These are phyloP conservation scores for Brassica rapa DNA, from an alignment of 345 rosid species.

Conservation along the genomic window DNA sequence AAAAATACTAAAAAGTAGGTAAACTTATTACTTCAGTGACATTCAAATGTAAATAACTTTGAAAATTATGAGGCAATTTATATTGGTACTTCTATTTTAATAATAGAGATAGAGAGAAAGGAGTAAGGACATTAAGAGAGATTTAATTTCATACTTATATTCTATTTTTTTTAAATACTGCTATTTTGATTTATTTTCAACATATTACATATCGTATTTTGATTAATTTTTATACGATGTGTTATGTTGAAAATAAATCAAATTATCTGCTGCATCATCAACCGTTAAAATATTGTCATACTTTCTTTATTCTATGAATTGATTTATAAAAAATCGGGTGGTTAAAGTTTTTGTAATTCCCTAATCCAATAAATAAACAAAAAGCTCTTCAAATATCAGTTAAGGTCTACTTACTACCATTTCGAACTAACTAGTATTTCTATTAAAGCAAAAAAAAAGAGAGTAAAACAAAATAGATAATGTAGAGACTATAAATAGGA, in stretches of 20 bases:
- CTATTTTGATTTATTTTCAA: too few species aligned
- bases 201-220: too few species aligned
- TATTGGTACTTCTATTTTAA: too few species aligned
- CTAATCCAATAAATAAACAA: neutral
- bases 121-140: neutral
- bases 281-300: neutral
- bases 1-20: too few species aligned
- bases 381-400: neutral
- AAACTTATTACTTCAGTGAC: too few species aligned
- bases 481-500: constrained; percentile 33
- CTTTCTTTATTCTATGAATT: neutral
- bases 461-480: neutral
- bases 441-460: neutral
- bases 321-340: neutral
- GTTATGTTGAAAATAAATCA: neutral
- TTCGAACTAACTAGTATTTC: neutral
- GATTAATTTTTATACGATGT: neutral
- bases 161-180: too few species aligned
- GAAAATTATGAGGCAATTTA: too few species aligned
- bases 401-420: neutral
- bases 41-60: too few species aligned
- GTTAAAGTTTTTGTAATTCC: neutral
- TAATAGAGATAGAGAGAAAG: too few species aligned
- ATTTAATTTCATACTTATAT: neutral
- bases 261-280: neutral